Evolutionary conservation across 352 stramenopile species (phyloP).

Genomic region (Globisporangium radiosum): DNA sequence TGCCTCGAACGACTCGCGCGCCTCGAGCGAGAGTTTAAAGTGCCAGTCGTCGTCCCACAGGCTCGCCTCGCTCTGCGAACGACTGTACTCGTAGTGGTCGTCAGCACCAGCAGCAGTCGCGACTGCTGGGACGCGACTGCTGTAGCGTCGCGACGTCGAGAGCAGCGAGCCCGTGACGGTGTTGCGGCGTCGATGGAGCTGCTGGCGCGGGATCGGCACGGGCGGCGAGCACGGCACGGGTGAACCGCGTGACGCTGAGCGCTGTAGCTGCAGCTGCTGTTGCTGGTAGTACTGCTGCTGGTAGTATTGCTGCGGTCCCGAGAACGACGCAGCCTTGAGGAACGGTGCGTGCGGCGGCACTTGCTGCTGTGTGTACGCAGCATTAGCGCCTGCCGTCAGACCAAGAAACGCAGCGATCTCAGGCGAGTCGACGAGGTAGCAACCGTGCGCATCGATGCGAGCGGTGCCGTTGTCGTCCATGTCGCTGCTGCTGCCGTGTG

Average conservation of each 20-base stretch:
- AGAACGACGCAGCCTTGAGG: conserved; percentile 13
- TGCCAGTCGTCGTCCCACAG: conserved; percentile 69
- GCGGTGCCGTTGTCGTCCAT: neutral
- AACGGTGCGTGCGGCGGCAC: neutral
- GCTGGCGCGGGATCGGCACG: conserved; percentile 16
- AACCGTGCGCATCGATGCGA: neutral
- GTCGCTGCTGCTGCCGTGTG: neutral
- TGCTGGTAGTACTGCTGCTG: neutral
- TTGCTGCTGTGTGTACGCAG: neutral
- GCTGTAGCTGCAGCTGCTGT: neutral
- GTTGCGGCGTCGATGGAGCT: conserved; percentile 10
- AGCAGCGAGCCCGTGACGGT: conserved; percentile 12
- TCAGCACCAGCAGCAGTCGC: no score
- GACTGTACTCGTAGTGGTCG: conserved; percentile 16
- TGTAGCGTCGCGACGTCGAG: neutral
- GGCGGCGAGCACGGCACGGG: conserved; percentile 16
- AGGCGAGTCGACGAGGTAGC: conserved; percentile 10
- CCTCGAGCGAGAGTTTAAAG: conserved; percentile 66
- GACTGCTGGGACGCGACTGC: conserved; percentile 1
- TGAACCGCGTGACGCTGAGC: neutral
- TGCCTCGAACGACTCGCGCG: conserved; percentile 51
- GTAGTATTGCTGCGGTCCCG: neutral
- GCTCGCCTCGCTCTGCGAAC: conserved; percentile 38
- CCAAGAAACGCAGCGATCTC: conserved; percentile 13
- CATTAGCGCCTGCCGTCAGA: neutral